Percentiles rank a stretch among this genome's conserved stretches.
These are phyloP conservation scores for Leishmania aethiopica DNA, from an alignment of 208 protist species.

Conservation along the genomic window DNA sequence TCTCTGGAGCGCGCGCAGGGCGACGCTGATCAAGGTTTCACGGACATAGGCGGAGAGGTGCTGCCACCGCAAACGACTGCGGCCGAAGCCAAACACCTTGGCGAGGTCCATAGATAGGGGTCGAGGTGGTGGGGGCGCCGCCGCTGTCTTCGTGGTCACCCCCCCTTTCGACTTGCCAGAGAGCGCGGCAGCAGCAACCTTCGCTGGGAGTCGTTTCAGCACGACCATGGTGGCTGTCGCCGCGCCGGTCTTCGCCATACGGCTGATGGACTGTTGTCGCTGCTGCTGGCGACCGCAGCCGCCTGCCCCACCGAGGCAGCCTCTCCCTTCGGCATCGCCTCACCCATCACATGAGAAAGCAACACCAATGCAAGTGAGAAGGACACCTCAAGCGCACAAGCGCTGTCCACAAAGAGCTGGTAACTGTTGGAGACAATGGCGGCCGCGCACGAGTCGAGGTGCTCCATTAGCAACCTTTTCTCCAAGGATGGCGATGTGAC, in stretches of 20 bases:
- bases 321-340: slow-evolving; percentile 16
- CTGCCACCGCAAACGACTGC: slow-evolving; percentile 12
- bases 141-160: neutral
- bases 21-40: slow-evolving; percentile 27
- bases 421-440: slow-evolving; percentile 15
- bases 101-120: slow-evolving; percentile 18
- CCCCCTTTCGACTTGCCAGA: neutral
- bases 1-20: slow-evolving; percentile 27
- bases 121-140: neutral
- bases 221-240: neutral
- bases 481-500: slow-evolving; percentile 11
- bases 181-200: neutral
- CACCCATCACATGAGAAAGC: slow-evolving; percentile 33
- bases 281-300: neutral
- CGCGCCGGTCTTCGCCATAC: neutral
- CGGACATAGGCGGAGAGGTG: slow-evolving; percentile 18
- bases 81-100: slow-evolving; percentile 27
- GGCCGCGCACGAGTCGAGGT: slow-evolving; percentile 15
- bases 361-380: slow-evolving; percentile 30
- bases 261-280: neutral
- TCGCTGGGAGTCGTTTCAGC: slow-evolving; percentile 6
- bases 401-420: slow-evolving; percentile 20
- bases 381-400: slow-evolving; percentile 28
- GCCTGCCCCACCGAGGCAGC: neutral
- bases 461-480: slow-evolving; percentile 17